Percentiles rank a stretch among this genome's conserved stretches.
Evolutionary conservation across 495 filamentous ascomycete species (phyloP).

Genomic region (Tetracladium setigerum): DNA sequence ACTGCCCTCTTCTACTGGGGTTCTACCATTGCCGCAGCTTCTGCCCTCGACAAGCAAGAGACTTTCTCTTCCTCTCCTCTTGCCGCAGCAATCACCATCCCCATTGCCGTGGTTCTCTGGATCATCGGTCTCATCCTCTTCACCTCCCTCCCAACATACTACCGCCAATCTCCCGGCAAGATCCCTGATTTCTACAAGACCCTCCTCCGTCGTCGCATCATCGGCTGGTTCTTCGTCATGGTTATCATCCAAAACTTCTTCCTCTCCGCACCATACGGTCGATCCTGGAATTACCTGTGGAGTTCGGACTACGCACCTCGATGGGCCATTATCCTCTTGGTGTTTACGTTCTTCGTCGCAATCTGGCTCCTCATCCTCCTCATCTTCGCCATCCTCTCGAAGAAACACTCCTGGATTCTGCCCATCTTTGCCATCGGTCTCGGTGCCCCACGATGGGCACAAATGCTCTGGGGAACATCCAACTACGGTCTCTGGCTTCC

Average conservation of each 20-base stretch:
- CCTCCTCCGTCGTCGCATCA: conserved; percentile 48
- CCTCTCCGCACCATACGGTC: conserved; percentile 52
- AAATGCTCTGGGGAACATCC: conserved; percentile 57
- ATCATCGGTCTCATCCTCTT: conserved; percentile 43
- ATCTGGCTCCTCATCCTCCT: conserved; percentile 45
- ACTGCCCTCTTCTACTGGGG: conserved; percentile 62
- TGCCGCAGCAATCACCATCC: conserved; percentile 30
- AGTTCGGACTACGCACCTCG: conserved; percentile 38
- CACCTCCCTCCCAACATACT: conserved; percentile 57
- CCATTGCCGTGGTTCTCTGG: conserved; percentile 44
- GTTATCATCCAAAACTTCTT: conserved; percentile 63
- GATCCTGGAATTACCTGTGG: conserved; percentile 54
- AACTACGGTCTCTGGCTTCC: no score
- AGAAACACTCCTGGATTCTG: conserved; percentile 54
- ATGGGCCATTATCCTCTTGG: conserved; percentile 47
- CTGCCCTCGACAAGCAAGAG: no score
- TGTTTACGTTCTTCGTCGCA: no score
- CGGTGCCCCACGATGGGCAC: conserved; percentile 55
- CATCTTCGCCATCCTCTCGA: conserved; percentile 50
- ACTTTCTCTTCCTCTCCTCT: no score
- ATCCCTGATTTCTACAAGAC: conserved; percentile 54
- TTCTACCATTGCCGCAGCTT: conserved; percentile 2
- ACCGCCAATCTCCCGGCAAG: conserved; percentile 57
- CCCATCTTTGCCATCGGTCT: conserved; percentile 61
- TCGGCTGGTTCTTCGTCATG: conserved; percentile 53